Evolutionary conservation across 306 rosid species (phyloP), one percentile per base, ranked within the genome.

Genomic region (Erythrophleum fordii): DNA sequence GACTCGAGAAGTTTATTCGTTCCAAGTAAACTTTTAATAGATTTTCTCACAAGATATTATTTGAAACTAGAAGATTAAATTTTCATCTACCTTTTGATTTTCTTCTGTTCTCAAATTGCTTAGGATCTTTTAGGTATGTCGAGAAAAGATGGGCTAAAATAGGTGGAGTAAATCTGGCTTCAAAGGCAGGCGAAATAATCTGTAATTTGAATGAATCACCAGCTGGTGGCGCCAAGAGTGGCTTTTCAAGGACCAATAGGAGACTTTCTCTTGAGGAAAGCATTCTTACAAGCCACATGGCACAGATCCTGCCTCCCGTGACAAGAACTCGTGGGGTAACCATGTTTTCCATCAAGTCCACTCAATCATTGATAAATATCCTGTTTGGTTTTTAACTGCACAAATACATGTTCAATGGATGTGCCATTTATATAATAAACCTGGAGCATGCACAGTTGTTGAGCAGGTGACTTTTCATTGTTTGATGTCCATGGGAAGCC

Each of bases 181-280:
- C 84, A 39, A 78, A 73, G 67, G 58, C 86, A 59, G 76, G 59
- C 73, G 94, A 88, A 78, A 76, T 56, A 11, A 20, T 69, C 12
- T 51, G 65, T 78, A 77, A 80, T 55, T 69, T 75, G 4, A 69
- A 79, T 48, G 82, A 73, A 46, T 69, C 81, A 25, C 79, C 82
- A 20, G 78, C 42, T 81, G 55, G 42, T 31, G 86, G 45, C 68
- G 42, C 83, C 42, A 85, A 66, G 77, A 69, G 48, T 75, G 69
- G 67, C 23, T 42, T 70, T 82, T 74, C 87, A n/a, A 91, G 51
- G 86, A 83, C 79, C 64, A 80, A 69, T 45, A 87, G 97, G 75
- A 89, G 90, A 45, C 80, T 84, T 35, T 95, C 98, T 61, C 97
- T 92, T 29, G 97, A 92, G 74, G 97, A 94, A 86, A 89, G 86